Evolutionary conservation across 768 basidiomycete species (phyloP).

Genomic region (Mycena floridula): DNA sequence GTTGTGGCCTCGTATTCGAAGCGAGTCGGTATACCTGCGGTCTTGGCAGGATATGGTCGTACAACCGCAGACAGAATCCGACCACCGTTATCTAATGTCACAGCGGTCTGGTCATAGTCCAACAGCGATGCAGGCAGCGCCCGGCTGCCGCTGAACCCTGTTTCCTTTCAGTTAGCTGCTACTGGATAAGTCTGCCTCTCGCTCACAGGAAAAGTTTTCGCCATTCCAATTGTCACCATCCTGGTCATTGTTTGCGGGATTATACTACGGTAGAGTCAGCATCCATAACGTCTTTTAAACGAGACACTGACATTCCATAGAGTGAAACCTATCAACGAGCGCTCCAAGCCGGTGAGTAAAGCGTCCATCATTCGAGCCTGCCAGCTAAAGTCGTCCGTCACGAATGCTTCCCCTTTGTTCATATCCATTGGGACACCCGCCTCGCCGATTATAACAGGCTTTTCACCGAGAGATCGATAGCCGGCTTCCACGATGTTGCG

Average conservation of each 20-base stretch:
- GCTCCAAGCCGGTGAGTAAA: conserved; percentile 77
- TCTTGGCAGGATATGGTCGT: conserved; percentile 88
- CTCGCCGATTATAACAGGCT: conserved; percentile 85
- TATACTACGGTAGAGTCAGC: conserved; percentile 78
- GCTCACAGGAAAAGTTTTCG: conserved; percentile 97
- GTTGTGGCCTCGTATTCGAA: conserved; percentile 78
- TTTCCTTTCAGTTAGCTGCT: too few relatives aligned
- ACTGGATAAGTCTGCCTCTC: too few relatives aligned
- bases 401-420: conserved; percentile 74
- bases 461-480: conserved; percentile 68
- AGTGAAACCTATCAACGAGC: conserved; percentile 78
- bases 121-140: conserved; percentile 51
- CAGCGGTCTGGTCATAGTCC: conserved; percentile 51
- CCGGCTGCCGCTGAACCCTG: conserved; percentile 67
- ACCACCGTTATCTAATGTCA: conserved; percentile 78
- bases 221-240: conserved; percentile 90
- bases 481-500: conserved; percentile 68
- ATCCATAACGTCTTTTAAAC: conserved; percentile 2
- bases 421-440: conserved; percentile 96
- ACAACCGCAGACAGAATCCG: conserved; percentile 75
- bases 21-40: conserved; percentile 72
- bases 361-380: conserved; percentile 95
- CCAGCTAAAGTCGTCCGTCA: conserved; percentile 68
- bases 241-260: conserved; percentile 75
- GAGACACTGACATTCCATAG: conserved; percentile 33